Evolutionary conservation across 2,329 filamentous ascomycete species (phyloP).

Genomic region (Coleophoma cylindrospora): DNA sequence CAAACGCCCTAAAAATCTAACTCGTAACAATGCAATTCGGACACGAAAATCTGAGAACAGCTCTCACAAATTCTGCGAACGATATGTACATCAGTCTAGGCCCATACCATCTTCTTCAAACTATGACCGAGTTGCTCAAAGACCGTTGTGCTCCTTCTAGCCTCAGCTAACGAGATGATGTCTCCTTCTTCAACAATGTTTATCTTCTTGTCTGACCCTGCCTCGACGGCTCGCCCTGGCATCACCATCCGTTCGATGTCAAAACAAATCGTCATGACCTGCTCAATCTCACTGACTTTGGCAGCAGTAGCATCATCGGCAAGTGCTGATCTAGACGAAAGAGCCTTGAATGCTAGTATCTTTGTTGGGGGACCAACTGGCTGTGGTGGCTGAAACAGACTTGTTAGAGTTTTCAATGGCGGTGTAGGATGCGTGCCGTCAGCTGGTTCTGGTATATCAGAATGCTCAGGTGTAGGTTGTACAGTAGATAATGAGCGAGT

Average conservation of each 20-base stretch:
- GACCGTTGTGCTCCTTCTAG: constrained; percentile 79
- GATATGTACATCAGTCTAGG: constrained; percentile 7
- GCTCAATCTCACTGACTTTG: constrained; percentile 24
- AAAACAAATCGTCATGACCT: constrained; percentile 13
- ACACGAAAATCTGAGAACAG: too few species aligned
- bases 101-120: constrained; percentile 91
- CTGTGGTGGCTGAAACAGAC: constrained; percentile 10
- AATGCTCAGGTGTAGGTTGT: constrained; percentile 20
- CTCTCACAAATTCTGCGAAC: too few species aligned
- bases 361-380: constrained; percentile 3
- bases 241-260: constrained; percentile 53
- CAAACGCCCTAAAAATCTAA: too few species aligned
- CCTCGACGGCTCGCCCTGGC: constrained; percentile 34
- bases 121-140: constrained; percentile 85
- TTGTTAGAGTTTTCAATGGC: constrained; percentile 2
- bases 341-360: constrained; percentile 50
- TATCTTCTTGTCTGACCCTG: constrained; percentile 33
- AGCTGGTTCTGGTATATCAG: constrained; percentile 15
- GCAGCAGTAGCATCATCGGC: constrained; percentile 14
- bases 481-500: constrained; percentile 70
- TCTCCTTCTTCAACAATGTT: constrained; percentile 53
- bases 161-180: constrained; percentile 80
- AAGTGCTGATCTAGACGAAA: constrained; percentile 40
- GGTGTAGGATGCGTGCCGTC: constrained; percentile 7
- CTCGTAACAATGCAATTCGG: too few species aligned